These are phyloP conservation scores for Rhizopus stolonifer DNA, from an alignment of 371 early-diverging fungal genomes.

Conservation along the genomic window DNA sequence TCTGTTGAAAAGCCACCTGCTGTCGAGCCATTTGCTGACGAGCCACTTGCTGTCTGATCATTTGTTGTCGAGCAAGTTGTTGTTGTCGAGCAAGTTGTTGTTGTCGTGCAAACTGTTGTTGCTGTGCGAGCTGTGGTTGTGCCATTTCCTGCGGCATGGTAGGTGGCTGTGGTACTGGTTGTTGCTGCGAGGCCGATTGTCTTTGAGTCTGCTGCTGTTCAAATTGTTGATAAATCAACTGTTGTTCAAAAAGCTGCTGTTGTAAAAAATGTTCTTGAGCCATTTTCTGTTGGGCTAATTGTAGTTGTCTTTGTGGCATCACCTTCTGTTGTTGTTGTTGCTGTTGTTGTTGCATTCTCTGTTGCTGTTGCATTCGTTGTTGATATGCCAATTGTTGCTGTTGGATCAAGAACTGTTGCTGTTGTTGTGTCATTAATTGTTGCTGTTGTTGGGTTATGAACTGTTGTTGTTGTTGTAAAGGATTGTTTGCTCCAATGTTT, in stretches of 20 bases:
- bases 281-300: constrained; percentile 12
- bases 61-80: constrained; percentile 19
- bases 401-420: constrained; percentile 3
- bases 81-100: constrained; percentile 10
- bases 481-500: constrained; percentile 19
- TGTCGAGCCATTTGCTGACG: constrained; percentile 10
- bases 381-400: constrained; percentile 13
- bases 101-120: constrained; percentile 12
- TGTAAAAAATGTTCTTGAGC: constrained; percentile 1
- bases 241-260: constrained; percentile 8
- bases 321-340: constrained; percentile 26
- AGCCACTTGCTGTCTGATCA: constrained; percentile 10
- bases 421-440: constrained; percentile 12
- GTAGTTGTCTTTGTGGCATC: constrained; percentile 9
- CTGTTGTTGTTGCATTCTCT: constrained; percentile 16
- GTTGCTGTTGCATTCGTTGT: constrained; percentile 17
- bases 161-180: constrained; percentile 4
- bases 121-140: constrained; percentile 13
- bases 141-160: constrained; percentile 3
- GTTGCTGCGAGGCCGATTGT: constrained; percentile 11
- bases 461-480: constrained; percentile 14
- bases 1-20: too few relatives aligned
- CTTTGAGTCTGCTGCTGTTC: neutral
- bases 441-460: constrained; percentile 11
- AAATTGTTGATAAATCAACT: neutral